Conservation (phyloP, 257 asterid genomes). For the Przewalskia tangutica region DNA sequence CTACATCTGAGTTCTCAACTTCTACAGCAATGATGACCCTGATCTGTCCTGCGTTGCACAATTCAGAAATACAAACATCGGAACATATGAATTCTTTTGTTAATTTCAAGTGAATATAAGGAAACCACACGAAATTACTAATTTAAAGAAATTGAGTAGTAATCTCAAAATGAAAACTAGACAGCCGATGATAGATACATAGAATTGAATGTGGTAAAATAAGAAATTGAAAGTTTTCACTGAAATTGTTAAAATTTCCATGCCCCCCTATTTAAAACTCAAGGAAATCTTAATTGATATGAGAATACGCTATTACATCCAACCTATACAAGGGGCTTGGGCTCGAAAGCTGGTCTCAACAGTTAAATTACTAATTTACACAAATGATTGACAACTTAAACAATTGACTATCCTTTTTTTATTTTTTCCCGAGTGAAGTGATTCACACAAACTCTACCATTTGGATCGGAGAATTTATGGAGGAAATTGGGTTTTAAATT, state of each 20-base stretch:
- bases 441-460: neutral
- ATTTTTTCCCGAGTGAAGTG: neutral
- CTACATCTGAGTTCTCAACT: neutral
- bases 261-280: neutral
- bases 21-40: neutral
- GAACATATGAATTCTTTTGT: neutral
- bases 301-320: too few species aligned
- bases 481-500: constrained; percentile 1
- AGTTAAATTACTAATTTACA: neutral
- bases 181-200: neutral
- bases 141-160: neutral
- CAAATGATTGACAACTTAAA: neutral
- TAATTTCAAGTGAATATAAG: neutral
- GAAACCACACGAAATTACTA: neutral
- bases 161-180: neutral
- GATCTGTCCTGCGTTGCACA: neutral
- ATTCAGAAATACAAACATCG: neutral
- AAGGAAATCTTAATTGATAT: neutral
- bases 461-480: neutral
- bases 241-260: neutral
- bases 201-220: neutral
- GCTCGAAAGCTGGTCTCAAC: neutral
- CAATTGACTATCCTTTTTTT: neutral
- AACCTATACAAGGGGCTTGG: too few species aligned
- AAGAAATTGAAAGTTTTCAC: neutral